A percentile compares a stretch with the other conserved stretches of the same genome.
These are phyloP conservation scores for Colletotrichum sp. DNA, from an alignment of 2,329 filamentous ascomycete species.

Conservation along the genomic window DNA sequence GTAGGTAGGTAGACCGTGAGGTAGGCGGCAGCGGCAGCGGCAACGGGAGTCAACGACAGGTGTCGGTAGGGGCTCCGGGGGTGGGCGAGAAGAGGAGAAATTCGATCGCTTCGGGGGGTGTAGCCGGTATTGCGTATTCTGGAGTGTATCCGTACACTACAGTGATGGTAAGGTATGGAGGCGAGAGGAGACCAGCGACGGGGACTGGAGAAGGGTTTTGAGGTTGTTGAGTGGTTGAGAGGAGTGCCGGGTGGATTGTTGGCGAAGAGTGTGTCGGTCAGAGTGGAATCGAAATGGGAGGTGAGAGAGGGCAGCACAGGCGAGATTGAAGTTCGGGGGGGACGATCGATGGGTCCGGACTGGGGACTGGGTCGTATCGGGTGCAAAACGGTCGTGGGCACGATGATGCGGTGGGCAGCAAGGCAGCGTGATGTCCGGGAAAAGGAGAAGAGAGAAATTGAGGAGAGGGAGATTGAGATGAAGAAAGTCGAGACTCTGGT, in stretches of 20 bases:
- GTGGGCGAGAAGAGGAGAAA: background rate
- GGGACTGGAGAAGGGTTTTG: background rate
- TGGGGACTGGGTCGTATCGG: conserved; percentile 1
- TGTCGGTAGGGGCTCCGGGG: background rate
- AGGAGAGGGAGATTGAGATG: background rate
- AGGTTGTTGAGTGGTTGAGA: background rate
- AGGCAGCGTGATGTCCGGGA: background rate
- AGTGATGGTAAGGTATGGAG: background rate
- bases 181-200: conserved; percentile 5
- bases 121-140: background rate
- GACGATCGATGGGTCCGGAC: conserved; percentile 12
- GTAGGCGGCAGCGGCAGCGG: background rate
- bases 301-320: background rate
- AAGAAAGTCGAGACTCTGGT: background rate
- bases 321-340: conserved; percentile 11
- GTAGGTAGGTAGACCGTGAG: background rate
- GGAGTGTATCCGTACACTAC: background rate
- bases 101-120: background rate
- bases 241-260: background rate
- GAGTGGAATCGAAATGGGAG: background rate
- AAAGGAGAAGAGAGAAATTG: background rate
- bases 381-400: background rate
- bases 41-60: background rate
- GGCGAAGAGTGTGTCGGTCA: background rate
- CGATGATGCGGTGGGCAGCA: background rate